phyloP scores from a whole-genome alignment of 306 rosid species.

The Inga oerstediana region DNA sequence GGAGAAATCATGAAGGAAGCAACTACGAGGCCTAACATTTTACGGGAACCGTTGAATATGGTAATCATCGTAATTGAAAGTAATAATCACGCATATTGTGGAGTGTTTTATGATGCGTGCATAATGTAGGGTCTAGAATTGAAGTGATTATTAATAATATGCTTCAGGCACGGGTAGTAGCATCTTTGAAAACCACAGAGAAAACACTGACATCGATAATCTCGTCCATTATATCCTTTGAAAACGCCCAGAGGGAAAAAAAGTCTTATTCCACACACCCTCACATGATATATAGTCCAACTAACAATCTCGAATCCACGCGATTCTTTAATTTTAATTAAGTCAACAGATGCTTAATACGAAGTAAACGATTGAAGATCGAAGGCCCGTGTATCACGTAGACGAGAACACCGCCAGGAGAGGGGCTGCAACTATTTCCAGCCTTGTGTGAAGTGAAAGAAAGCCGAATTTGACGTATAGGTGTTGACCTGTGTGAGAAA shows the following conservation, averaged over 20 bases:
- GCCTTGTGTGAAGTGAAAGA: slow-evolving; percentile 25
- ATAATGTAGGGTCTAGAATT: slow-evolving; percentile 25
- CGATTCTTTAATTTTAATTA: background rate
- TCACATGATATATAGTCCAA: background rate
- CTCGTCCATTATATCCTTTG: background rate
- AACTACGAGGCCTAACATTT: slow-evolving; percentile 4
- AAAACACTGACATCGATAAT: background rate
- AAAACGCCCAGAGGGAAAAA: background rate
- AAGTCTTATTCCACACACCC: background rate
- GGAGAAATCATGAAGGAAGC: slow-evolving; percentile 11
- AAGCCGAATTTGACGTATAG: slow-evolving; percentile 37
- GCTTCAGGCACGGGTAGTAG: background rate
- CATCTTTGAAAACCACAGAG: slow-evolving; percentile 27
- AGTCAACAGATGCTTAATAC: slow-evolving; percentile 12
- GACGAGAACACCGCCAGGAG: slow-evolving; percentile 9
- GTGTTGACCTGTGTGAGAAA: slow-evolving; percentile 56
- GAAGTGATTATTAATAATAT: slow-evolving; percentile 12
- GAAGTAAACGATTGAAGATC: background rate
- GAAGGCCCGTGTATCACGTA: slow-evolving; percentile 30
- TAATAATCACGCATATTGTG: background rate
- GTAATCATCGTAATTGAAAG: slow-evolving; percentile 9
- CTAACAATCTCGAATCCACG: slow-evolving; percentile 1
- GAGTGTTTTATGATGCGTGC: slow-evolving; percentile 30
- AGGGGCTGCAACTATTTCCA: slow-evolving; percentile 14
- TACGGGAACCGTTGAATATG: slow-evolving; percentile 23